Conservation (phyloP, 306 rosid genomes). For the Boehmeria nivea region DNA sequence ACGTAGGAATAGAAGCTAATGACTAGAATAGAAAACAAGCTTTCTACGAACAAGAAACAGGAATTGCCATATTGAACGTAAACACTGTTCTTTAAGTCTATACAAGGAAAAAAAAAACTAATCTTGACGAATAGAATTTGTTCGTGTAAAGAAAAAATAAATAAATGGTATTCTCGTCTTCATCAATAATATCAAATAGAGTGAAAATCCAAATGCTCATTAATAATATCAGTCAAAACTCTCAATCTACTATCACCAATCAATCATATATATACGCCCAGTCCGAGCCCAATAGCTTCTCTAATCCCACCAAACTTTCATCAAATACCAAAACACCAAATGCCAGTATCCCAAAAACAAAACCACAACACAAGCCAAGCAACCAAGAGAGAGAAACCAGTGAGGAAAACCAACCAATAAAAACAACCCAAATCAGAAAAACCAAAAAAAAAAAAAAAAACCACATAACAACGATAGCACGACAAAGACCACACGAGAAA, state of each 20-base stretch:
- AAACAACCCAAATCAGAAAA: constrained; percentile 32
- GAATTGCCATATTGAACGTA: not conserved
- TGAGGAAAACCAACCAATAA: constrained; percentile 7
- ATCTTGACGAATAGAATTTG: no score
- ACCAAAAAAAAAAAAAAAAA: constrained; percentile 8
- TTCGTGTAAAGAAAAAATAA: no score
- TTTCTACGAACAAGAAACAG: not conserved
- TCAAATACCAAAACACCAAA: constrained; percentile 26
- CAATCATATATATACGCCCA: no score
- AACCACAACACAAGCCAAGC: constrained; percentile 11
- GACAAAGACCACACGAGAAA: constrained; percentile 6
- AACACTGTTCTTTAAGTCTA: not conserved
- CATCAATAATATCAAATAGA: constrained; percentile 1
- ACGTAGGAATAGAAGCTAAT: no score
- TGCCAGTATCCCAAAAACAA: constrained; percentile 26
- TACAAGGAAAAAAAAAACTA: not conserved
- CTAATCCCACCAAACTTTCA: no score
- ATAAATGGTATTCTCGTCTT: constrained; percentile 14
- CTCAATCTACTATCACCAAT: no score
- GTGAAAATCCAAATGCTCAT: constrained; percentile 13
- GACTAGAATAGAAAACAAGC: no score
- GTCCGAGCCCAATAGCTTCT: no score
- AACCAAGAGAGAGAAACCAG: no score
- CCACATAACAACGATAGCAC: constrained; percentile 1
- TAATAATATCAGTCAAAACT: no score